Evolutionary conservation across 129 eudicot genomes (phyloP).

Genomic region (Apium graveolens): DNA sequence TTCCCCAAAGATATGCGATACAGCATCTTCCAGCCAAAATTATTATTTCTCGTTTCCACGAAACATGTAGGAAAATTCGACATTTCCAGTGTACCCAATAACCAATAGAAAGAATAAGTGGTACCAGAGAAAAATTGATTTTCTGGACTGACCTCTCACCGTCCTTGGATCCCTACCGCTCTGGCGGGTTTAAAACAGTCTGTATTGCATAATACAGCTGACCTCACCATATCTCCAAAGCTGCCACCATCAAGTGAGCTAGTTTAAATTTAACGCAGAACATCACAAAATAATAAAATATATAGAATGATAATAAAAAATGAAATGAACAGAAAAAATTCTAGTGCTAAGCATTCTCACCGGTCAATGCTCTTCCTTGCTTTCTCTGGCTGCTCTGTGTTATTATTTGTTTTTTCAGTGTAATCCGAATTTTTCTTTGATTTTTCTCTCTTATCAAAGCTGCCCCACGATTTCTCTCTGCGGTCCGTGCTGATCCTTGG

Average conservation of each 20-base stretch:
- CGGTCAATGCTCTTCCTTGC: constrained; percentile 96
- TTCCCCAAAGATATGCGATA: neutral
- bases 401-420: constrained; percentile 40
- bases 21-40: neutral
- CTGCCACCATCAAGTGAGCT: constrained; percentile 51
- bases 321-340: neutral
- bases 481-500: constrained; percentile 50
- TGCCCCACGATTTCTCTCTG: constrained; percentile 63
- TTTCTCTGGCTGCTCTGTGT: constrained; percentile 71
- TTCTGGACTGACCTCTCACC: constrained; percentile 27
- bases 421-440: constrained; percentile 46
- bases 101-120: constrained; percentile 22
- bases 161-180: constrained; percentile 46
- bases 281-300: neutral
- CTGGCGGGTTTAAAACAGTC: constrained; percentile 87
- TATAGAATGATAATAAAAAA: neutral
- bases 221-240: constrained; percentile 85
- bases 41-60: neutral
- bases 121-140: constrained; percentile 16
- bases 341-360: constrained; percentile 41
- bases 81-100: constrained; percentile 10
- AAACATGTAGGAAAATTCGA: neutral
- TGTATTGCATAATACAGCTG: constrained; percentile 86
- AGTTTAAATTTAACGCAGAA: neutral
- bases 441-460: constrained; percentile 60